Conservation (phyloP, 331 rosid genomes). For the Pyracantha coccinea region DNA sequence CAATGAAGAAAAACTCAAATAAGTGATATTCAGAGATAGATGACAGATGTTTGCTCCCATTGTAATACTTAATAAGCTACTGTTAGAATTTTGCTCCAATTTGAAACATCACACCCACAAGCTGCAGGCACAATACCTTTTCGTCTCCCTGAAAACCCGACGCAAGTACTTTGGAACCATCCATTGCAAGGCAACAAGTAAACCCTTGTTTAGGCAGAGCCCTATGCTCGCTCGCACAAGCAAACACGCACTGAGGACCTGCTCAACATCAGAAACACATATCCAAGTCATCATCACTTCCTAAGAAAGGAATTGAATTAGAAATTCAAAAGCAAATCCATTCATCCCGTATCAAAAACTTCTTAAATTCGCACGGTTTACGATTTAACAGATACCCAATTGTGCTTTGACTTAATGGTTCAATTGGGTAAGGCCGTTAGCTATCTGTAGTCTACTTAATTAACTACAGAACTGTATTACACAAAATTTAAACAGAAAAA, state of each 20-base stretch:
- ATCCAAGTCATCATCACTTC: slow-evolving; percentile 5
- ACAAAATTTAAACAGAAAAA: background rate
- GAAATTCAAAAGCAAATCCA: background rate
- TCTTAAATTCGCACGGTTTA: background rate
- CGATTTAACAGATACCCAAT: background rate
- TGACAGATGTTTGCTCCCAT: background rate
- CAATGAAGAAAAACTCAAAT: background rate
- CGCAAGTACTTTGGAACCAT: slow-evolving; percentile 81
- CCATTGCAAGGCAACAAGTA: slow-evolving; percentile 94
- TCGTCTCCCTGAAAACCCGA: slow-evolving; percentile 80
- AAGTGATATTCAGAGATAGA: background rate
- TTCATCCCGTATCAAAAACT: background rate
- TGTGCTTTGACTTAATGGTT: background rate
- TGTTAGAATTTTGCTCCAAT: background rate
- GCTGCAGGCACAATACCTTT: slow-evolving; percentile 45
- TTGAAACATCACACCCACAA: background rate
- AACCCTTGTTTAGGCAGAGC: slow-evolving; percentile 67
- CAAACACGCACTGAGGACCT: slow-evolving; percentile 90
- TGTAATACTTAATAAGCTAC: background rate
- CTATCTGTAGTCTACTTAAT: background rate
- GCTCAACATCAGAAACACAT: slow-evolving; percentile 21
- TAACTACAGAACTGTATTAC: background rate
- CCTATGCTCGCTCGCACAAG: slow-evolving; percentile 60
- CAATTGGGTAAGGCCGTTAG: background rate
- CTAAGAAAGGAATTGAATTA: background rate